Percentiles rank a stretch among this genome's conserved stretches.
Evolutionary conservation across 73 alveolate genomes (phyloP).

Genomic region (Paramecium sonneborni): DNA sequence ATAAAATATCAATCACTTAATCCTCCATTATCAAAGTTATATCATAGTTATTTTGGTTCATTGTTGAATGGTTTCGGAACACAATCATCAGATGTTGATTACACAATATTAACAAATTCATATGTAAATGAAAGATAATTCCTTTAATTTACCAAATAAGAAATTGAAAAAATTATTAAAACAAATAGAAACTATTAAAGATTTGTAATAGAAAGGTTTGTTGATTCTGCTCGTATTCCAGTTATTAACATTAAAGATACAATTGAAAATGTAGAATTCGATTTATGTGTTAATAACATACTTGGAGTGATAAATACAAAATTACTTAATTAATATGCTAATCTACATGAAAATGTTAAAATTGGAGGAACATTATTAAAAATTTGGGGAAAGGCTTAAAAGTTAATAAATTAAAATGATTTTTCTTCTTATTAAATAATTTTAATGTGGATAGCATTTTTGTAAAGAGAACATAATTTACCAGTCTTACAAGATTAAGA

Average conservation of each 20-base stretch:
- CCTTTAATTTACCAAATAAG: background rate
- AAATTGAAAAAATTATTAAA: background rate
- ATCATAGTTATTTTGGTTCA: slow-evolving; percentile 32
- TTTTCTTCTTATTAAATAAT: background rate
- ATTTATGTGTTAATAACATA: background rate
- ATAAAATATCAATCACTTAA: background rate
- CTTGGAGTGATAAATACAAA: slow-evolving; percentile 26
- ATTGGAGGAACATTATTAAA: background rate
- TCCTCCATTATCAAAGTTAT: background rate
- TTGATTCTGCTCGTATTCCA: slow-evolving; percentile 32
- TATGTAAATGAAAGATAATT: background rate
- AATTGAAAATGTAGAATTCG: background rate
- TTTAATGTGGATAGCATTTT: slow-evolving; percentile 46
- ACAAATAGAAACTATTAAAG: background rate
- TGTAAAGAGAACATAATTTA: background rate
- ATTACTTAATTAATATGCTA: slow-evolving; percentile 5
- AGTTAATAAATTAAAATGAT: background rate
- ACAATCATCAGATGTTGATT: slow-evolving; percentile 39
- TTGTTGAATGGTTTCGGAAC: slow-evolving; percentile 27
- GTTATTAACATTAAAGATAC: background rate
- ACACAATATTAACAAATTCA: slow-evolving; percentile 23
- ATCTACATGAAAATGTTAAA: background rate
- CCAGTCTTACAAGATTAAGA: slow-evolving; percentile 25
- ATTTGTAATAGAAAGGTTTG: background rate
- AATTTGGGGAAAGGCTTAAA: slow-evolving; percentile 38